These are phyloP conservation scores for Citrus unshiu DNA, from an alignment of 345 rosid species.

Conservation along the genomic window DNA sequence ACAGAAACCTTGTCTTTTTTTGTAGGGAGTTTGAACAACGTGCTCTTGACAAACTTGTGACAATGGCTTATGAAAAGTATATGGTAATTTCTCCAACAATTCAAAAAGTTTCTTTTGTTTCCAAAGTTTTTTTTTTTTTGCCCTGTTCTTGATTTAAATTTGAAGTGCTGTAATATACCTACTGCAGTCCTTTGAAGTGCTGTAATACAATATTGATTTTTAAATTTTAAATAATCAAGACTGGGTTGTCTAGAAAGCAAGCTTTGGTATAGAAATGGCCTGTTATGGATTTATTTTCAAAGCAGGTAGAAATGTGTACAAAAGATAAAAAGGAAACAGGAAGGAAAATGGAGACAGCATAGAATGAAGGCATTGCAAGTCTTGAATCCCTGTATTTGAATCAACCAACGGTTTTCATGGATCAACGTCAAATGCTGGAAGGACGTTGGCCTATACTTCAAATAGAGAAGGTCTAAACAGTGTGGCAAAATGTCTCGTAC, in stretches of 20 bases:
- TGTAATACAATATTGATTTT: background rate
- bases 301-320: background rate
- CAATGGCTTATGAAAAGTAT: conserved; percentile 83
- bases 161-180: background rate
- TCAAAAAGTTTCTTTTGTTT: background rate
- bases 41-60: conserved; percentile 73
- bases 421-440: conserved; percentile 1
- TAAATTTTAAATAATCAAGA: background rate
- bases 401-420: background rate
- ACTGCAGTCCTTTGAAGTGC: background rate
- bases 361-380: background rate
- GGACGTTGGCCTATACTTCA: background rate
- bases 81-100: conserved; percentile 41
- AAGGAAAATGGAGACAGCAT: background rate
- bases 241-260: background rate
- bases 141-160: background rate
- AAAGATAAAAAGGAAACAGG: background rate
- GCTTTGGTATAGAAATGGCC: background rate
- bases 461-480: background rate
- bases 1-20: conserved; percentile 4
- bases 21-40: conserved; percentile 68
- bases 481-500: background rate
- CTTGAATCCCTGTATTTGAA: background rate
- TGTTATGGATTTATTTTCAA: background rate
- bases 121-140: no score